Evolutionary conservation across 768 basidiomycete species (phyloP).

Genomic region (Lactarius hatsudake): DNA sequence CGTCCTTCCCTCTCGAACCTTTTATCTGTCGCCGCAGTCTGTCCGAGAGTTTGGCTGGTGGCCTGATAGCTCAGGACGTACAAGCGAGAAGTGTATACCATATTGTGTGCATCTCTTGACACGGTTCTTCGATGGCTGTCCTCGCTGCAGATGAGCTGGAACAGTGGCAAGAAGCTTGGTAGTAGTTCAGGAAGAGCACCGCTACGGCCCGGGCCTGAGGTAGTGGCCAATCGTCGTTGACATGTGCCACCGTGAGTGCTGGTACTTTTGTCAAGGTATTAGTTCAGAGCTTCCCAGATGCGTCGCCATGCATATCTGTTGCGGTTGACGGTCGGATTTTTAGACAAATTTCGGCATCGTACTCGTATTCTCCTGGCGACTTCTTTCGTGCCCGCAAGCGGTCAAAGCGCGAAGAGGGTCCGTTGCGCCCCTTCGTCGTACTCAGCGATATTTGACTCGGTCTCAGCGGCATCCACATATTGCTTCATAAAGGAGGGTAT

Average conservation of each 20-base stretch:
- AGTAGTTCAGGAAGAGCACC: conserved; percentile 95
- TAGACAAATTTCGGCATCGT: conserved; percentile 83
- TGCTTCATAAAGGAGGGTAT: no score
- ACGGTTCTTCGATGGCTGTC: conserved; percentile 94
- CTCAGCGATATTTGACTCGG: no score
- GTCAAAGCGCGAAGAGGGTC: background rate
- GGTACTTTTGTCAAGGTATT: conserved; percentile 41
- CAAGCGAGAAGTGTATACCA: conserved; percentile 90
- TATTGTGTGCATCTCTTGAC: conserved; percentile 84
- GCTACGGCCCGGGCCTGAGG: conserved; percentile 61
- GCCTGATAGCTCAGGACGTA: conserved; percentile 41
- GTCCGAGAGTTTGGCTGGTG: no score
- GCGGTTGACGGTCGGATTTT: conserved; percentile 81
- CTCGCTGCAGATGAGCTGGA: conserved; percentile 62
- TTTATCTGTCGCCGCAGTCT: no score
- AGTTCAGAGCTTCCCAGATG: conserved; percentile 59
- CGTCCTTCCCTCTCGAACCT: no score
- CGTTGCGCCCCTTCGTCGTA: no score
- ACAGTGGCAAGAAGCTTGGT: conserved; percentile 94
- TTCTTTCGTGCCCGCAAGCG: conserved; percentile 32
- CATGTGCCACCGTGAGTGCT: background rate
- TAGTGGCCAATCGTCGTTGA: conserved; percentile 37
- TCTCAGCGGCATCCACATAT: no score
- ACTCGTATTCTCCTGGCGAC: conserved; percentile 27
- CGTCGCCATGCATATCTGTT: conserved; percentile 67